Base-by-base conservation (phyloP, 1,284 basidiomycete species). In the Moesziomyces globuligerus region DNA sequence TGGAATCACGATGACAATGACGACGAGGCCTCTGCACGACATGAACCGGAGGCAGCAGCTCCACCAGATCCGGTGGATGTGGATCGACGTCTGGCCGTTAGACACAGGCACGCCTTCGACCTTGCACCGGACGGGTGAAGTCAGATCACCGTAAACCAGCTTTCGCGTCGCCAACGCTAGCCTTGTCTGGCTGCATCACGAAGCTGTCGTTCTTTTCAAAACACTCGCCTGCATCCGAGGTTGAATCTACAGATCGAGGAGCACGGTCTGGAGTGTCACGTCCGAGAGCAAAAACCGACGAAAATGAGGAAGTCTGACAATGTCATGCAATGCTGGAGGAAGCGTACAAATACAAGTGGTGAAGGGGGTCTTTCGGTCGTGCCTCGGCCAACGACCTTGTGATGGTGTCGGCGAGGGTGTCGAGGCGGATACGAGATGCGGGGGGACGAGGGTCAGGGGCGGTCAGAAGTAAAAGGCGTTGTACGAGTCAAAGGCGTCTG, bases 1-100 rank as follows among this genome's bases (percentile, higher is more conserved):
- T 72, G 62, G 58, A 52, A 64, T n/a, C 52, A 57, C 8, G 74
- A 75, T 7, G 72, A 67, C 17, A 67, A 74, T 32, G 44, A 47
- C n/a, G 41, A 57, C 3, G 48, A 36, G 26, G 62, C 44, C 13
- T 7, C 2, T 11, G 39, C 8, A 9, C 39, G 8, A 3, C 7
- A 21, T 23, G 20, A 11, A 3, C 20, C n/a, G n/a, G n/a, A n/a
- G n/a, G n/a, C n/a, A n/a, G n/a, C 25, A 26, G 39, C 43, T 29
- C 28, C 39, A 37, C 13, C 17, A 20, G 53, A 48, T 20, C 20
- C 40, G 9, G n/a, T 25, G 4, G 38, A 40, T 17, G 48, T 43
- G 18, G 34, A 45, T 1, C 36, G 47, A 10, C 26, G 9, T 21
- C 7, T 42, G 13, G n/a, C n/a, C n/a, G n/a, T n/a, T n/a, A 34